Evolutionary conservation across 805 yeast species (phyloP).

Genomic region (Priceomyces melissophilus): DNA sequence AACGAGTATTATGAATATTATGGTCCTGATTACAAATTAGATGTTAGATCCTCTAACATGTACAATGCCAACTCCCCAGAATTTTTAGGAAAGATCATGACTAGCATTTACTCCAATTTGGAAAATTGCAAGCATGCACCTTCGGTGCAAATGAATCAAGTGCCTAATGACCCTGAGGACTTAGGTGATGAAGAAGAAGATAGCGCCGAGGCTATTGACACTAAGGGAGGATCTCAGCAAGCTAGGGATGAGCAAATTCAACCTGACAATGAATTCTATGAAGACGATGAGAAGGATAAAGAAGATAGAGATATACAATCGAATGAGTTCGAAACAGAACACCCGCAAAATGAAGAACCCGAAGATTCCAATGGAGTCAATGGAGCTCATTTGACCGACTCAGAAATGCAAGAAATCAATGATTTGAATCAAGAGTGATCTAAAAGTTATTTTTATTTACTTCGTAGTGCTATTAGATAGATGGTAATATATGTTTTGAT

Average conservation of each 20-base stretch:
- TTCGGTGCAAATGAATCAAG: slow-evolving; percentile 89
- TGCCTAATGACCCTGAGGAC: slow-evolving; percentile 87
- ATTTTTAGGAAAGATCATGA: slow-evolving; percentile 77
- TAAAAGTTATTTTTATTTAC: not conserved
- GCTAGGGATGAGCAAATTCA: slow-evolving; percentile 75
- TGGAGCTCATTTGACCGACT: slow-evolving; percentile 28
- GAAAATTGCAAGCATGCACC: slow-evolving; percentile 95
- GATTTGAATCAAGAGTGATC: slow-evolving; percentile 22
- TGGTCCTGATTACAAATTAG: slow-evolving; percentile 94
- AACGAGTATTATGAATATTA: slow-evolving; percentile 96
- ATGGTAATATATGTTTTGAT: not conserved
- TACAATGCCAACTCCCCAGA: slow-evolving; percentile 93
- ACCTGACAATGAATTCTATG: slow-evolving; percentile 76
- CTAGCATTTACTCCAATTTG: slow-evolving; percentile 71
- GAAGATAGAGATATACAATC: slow-evolving; percentile 29
- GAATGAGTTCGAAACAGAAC: slow-evolving; percentile 2
- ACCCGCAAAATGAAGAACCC: slow-evolving; percentile 1
- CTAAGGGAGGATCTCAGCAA: slow-evolving; percentile 85
- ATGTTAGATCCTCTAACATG: slow-evolving; percentile 95
- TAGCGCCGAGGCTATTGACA: slow-evolving; percentile 71
- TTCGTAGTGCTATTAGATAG: not conserved
- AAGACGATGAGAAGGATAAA: slow-evolving; percentile 50
- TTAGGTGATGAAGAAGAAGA: slow-evolving; percentile 87
- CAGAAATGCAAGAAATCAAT: slow-evolving; percentile 36
- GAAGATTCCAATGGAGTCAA: slow-evolving; percentile 7